Evolutionary conservation across 352 stramenopile species (phyloP), one percentile per base, ranked within the genome.

Genomic region (Stephanocyclus meneghinianus): DNA sequence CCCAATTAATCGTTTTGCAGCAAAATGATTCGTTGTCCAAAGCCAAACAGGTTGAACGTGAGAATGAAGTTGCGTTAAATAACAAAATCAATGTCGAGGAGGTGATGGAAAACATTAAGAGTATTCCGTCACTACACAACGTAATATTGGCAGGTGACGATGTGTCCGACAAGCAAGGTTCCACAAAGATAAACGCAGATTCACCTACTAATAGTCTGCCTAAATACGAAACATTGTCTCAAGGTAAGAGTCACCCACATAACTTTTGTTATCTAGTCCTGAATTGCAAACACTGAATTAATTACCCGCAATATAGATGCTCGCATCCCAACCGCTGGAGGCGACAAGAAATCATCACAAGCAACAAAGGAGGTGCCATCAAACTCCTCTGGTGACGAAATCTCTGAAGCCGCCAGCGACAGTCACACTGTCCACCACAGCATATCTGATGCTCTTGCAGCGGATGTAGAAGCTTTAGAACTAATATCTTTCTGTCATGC

Each of bases 401-500:
- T 53, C 45, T 44, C 55, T 63, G 55, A 63, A 9, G 7, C 29
- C 29, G 5, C 53, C 8, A 61, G 15, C 15, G 53, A 61, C 11
- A 61, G 40, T 61, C n/a, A 56, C 8, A 3, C 53, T 16, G 11
- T 61, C 26, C 32, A 53, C 7, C 13, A 30, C 9, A 6, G 16
- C 29, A 42, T 18, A 10, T n/a, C 15, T 21, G 78, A 86, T 59
- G 63, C 74, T 16, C 69, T 86, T 42, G 62, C 73, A 26, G 45
- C 78, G 40, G 78, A 86, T 48, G 51, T 80, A 4, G 66, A 71
- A 55, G 73, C 51, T 71, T 75, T 86, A 26, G 74, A 86, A 64
- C 64, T 86, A 45, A 48, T 86, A 37, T 78, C 68, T n/a, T 72
- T 80, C 26, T 85, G 78, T 18, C 16, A 78, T 60, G 74, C 73